Percentiles rank a stretch among this genome's conserved stretches.
phyloP scores from a whole-genome alignment of 2,329 filamentous ascomycete genomes.

The Neofusicoccum cordaticola region DNA sequence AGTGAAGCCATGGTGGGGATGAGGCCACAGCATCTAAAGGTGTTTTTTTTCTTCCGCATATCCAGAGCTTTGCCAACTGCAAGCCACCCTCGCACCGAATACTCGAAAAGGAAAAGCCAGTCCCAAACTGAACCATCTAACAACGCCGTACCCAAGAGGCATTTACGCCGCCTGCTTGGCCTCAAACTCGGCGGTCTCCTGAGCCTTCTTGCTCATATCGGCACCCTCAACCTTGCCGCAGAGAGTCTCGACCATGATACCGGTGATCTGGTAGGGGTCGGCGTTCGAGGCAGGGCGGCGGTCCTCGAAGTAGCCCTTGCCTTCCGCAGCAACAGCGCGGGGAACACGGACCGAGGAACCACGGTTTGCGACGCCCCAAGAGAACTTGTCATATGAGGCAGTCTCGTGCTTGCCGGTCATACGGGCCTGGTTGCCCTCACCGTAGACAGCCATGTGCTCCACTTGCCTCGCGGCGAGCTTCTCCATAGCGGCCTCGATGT shows the following conservation, averaged over 20 bases:
- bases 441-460: slow-evolving; percentile 79
- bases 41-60: slow-evolving; percentile 1
- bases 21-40: background rate
- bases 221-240: slow-evolving; percentile 51
- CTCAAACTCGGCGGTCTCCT: slow-evolving; percentile 25
- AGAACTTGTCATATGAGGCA: slow-evolving; percentile 87
- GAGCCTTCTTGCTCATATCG: slow-evolving; percentile 43
- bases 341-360: slow-evolving; percentile 92
- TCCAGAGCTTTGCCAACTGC: background rate
- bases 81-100: background rate
- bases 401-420: slow-evolving; percentile 95
- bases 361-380: slow-evolving; percentile 92
- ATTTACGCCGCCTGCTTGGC: background rate
- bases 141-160: background rate
- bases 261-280: slow-evolving; percentile 81
- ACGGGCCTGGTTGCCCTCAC: slow-evolving; percentile 91
- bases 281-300: slow-evolving; percentile 71
- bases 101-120: background rate
- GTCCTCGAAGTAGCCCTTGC: slow-evolving; percentile 89
- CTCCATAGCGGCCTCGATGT: slow-evolving; percentile 75
- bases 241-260: slow-evolving; percentile 73
- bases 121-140: background rate
- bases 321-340: slow-evolving; percentile 77
- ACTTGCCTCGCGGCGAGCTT: slow-evolving; percentile 50
- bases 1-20: background rate